Conservation (phyloP, 768 basidiomycete genomes). For the Fistulinella prunicolor region DNA sequence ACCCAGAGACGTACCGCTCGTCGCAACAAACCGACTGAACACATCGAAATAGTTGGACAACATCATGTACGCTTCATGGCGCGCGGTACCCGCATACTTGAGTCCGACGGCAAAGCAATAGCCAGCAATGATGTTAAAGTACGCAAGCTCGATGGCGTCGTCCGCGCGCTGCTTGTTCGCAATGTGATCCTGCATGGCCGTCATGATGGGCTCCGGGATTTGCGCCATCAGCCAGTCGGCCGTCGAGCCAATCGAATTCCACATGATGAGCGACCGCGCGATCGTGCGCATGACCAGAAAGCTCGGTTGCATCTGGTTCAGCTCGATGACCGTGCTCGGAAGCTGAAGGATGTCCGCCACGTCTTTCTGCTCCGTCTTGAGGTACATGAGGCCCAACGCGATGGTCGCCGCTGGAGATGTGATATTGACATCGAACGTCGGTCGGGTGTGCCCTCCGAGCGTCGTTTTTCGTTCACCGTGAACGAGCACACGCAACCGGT, state of each 20-base stretch:
- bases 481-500: constrained; percentile 68
- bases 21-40: constrained; percentile 67
- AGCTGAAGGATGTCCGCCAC: constrained; percentile 83
- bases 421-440: constrained; percentile 78
- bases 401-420: constrained; percentile 91
- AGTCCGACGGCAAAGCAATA: constrained; percentile 89
- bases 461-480: constrained; percentile 62
- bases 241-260: constrained; percentile 71
- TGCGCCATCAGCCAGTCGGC: constrained; percentile 70
- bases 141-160: constrained; percentile 81
- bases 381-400: constrained; percentile 89
- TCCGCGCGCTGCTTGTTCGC: constrained; percentile 48
- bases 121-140: constrained; percentile 88
- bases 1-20: constrained; percentile 50
- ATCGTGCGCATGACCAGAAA: constrained; percentile 82
- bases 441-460: constrained; percentile 35
- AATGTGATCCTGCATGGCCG: constrained; percentile 53
- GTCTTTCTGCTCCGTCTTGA: constrained; percentile 79
- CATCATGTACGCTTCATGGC: constrained; percentile 82
- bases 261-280: constrained; percentile 78
- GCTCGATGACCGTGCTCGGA: constrained; percentile 72
- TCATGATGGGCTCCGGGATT: constrained; percentile 64
- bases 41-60: constrained; percentile 80
- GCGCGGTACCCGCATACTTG: constrained; percentile 92
- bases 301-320: constrained; percentile 86